These are phyloP conservation scores for Candida mattraensis DNA, from an alignment of 805 yeast genomes.

Conservation along the genomic window DNA sequence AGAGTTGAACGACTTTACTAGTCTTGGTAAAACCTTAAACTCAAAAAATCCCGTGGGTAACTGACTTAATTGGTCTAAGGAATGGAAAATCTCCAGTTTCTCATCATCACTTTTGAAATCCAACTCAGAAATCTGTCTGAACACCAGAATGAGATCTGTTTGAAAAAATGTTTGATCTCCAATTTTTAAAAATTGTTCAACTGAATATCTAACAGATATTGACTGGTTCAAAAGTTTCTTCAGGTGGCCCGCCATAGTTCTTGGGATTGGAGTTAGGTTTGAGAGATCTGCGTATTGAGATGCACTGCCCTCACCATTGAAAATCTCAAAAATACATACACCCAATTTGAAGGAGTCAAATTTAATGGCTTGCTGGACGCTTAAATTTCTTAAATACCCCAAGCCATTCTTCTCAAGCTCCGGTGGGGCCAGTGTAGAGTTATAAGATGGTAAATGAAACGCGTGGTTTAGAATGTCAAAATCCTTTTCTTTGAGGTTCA, in stretches of 20 bases:
- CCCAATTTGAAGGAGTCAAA: slow-evolving; percentile 70
- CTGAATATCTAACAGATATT: slow-evolving; percentile 39
- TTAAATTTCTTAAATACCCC: slow-evolving; percentile 32
- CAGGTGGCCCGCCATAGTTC: slow-evolving; percentile 35
- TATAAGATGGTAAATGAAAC: slow-evolving; percentile 27
- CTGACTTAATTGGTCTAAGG: slow-evolving; percentile 41
- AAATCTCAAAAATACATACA: slow-evolving; percentile 47
- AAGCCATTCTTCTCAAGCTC: slow-evolving; percentile 50
- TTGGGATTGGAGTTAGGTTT: slow-evolving; percentile 35
- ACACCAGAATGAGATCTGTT: slow-evolving; percentile 51
- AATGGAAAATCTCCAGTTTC: slow-evolving; percentile 47
- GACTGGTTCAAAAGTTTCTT: slow-evolving; percentile 41
- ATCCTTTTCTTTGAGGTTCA: slow-evolving; percentile 48
- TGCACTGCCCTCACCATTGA: slow-evolving; percentile 30
- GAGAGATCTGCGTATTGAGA: slow-evolving; percentile 11
- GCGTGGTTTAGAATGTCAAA: slow-evolving; percentile 28
- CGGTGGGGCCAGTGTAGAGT: slow-evolving; percentile 41
- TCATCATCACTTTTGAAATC: slow-evolving; percentile 53
- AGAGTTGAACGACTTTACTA: slow-evolving; percentile 45
- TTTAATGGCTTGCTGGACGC: slow-evolving; percentile 38
- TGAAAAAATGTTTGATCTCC: slow-evolving; percentile 36
- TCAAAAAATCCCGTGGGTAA: slow-evolving; percentile 50
- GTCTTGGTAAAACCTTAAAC: slow-evolving; percentile 67
- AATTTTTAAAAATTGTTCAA: slow-evolving; percentile 35
- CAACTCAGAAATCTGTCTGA: slow-evolving; percentile 54